Base-by-base conservation (phyloP, 176 grass and related monocot species). In the Puya raimondii region DNA sequence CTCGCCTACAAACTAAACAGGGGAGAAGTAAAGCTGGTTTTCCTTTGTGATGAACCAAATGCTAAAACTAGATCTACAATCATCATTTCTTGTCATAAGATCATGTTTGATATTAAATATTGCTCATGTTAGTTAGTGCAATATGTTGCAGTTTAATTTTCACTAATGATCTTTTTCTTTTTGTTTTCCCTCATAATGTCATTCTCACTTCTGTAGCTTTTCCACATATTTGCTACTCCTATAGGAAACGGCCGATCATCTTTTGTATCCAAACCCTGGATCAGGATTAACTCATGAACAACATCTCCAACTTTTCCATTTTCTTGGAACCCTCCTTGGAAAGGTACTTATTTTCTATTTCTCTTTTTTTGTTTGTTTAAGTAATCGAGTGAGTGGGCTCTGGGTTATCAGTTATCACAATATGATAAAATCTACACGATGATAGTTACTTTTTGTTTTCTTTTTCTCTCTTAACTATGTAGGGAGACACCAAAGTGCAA, bases 241-340 rank as follows among this genome's bases (percentile, higher is more conserved):
- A 17, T 80, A 99, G 94, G 94, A 93, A 90, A 99, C 94, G 0
- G 51, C 80, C 10, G 84, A 90, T 82, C 94, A 99, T 83, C 87
- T 90, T 88, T 69, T 99, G 51, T 99, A 90, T 71, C 94, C 94
- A 59, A 99, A 99, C 67, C 94, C 94, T 65, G 94, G 89, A 86
- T 99, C 94, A 13, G 89, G 86, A 74, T 82, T 99, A 70, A 81
- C 90, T 83, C 89, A 99, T 75, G 94, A 99, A 64, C 87, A 86
- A 11, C 94, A 99, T 70, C 80, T 99, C 8, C 82, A 99, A 64
- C 93, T 90, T 90, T 99, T 90, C 68, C 71, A 82, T 80, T 99
- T 93, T 82, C 94, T 99, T 86, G 94, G 94, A 69, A 80, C 77
- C 79, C 94, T 99, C 70, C 86, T 99, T 6, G 94, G 86, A 9